phyloP scores from a whole-genome alignment of 306 rosid species.

The Fagus crenata region DNA sequence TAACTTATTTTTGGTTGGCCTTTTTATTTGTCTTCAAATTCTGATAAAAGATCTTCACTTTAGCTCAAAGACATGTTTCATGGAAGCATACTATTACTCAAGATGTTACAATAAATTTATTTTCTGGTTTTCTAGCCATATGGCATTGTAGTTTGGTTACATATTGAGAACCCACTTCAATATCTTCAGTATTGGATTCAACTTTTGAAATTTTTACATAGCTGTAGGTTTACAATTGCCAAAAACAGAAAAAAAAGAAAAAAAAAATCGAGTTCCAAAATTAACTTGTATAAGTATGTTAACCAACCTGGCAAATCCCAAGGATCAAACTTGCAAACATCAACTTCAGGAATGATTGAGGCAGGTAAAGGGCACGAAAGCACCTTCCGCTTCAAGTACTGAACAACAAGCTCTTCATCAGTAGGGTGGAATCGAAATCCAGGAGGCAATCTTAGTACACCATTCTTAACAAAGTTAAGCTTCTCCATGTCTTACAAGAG shows the following conservation, averaged over 20 bases:
- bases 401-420: constrained; percentile 81
- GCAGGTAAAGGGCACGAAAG: constrained; percentile 82
- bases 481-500: constrained; percentile 40
- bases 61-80: background rate
- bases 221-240: background rate
- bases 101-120: background rate
- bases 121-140: background rate
- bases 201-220: background rate
- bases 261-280: background rate
- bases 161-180: background rate
- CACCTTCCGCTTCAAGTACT: constrained; percentile 81
- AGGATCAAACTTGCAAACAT: constrained; percentile 90
- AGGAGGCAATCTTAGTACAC: constrained; percentile 82
- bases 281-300: background rate
- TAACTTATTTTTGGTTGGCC: too few species aligned
- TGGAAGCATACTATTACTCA: background rate
- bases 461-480: constrained; percentile 67
- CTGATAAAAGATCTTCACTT: background rate
- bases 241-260: too few species aligned
- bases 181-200: too few species aligned
- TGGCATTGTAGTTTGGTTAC: background rate
- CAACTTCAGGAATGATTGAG: constrained; percentile 82
- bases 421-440: constrained; percentile 97
- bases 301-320: constrained; percentile 96
- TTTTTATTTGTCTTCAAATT: too few species aligned